phyloP scores from a whole-genome alignment of 345 rosid genomes.

The Limnanthes douglasii region DNA sequence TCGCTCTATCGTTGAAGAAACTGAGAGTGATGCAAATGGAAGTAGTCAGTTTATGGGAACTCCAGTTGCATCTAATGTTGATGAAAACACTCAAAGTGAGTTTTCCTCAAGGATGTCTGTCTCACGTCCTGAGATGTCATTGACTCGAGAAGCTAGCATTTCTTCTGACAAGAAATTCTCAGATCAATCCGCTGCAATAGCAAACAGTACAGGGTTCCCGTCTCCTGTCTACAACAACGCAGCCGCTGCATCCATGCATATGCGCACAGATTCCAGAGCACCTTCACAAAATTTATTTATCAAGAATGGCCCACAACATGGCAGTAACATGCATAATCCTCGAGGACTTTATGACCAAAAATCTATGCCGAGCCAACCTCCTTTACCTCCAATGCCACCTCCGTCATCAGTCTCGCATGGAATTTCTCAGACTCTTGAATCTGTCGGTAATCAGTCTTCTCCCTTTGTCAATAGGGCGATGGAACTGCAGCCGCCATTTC shows the following conservation, averaged over 20 bases:
- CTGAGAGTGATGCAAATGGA: conserved; percentile 72
- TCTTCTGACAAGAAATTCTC: conserved; percentile 66
- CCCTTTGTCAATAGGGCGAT: conserved; percentile 28
- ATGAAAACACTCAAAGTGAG: conserved; percentile 73
- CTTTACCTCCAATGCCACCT: conserved; percentile 88
- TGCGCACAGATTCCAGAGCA: conserved; percentile 45
- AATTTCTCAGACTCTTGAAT: conserved; percentile 39
- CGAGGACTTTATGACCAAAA: conserved; percentile 71
- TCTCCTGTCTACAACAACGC: conserved; percentile 32
- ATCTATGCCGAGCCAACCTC: conserved; percentile 55
- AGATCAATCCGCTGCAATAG: conserved; percentile 73
- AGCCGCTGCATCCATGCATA: conserved; percentile 24
- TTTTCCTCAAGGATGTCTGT: conserved; percentile 85
- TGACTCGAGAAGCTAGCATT: conserved; percentile 69
- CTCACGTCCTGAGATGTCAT: conserved; percentile 52
- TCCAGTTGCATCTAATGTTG: conserved; percentile 48
- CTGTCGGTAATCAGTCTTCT: conserved; percentile 28
- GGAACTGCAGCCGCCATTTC: conserved; percentile 20
- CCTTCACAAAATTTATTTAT: conserved; percentile 41
- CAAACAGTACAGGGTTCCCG: conserved; percentile 28
- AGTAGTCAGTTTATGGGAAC: conserved; percentile 55
- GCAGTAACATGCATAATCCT: conserved; percentile 24
- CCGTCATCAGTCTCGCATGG: conserved; percentile 38
- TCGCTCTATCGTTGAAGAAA: conserved; percentile 86
- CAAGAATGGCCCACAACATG: conserved; percentile 50